A percentile compares a stretch with the other conserved stretches of the same genome.
These are phyloP conservation scores for Gnaphalium uliginosum DNA, from an alignment of 129 eudicot genomes.

Conservation along the genomic window DNA sequence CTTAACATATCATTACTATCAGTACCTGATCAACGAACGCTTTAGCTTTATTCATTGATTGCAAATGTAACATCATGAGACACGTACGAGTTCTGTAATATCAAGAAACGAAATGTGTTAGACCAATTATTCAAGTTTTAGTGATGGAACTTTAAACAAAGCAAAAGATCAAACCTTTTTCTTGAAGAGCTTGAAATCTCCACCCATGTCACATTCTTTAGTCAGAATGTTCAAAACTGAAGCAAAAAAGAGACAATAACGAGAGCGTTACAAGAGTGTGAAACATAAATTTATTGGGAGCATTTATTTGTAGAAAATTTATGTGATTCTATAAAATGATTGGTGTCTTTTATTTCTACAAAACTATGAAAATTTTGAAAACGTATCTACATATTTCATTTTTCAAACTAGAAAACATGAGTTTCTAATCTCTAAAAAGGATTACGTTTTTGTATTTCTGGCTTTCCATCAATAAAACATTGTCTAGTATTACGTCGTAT, in stretches of 20 bases:
- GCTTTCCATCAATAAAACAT: not conserved
- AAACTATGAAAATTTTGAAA: too few relatives aligned
- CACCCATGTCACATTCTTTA: conserved; percentile 17
- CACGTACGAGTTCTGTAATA: conserved; percentile 25
- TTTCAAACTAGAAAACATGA: not conserved
- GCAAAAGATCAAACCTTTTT: conserved; percentile 20
- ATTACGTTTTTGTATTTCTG: not conserved
- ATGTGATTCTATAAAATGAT: too few relatives aligned
- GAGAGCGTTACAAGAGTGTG: not conserved
- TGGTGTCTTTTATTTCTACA: too few relatives aligned
- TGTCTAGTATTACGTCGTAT: not conserved
- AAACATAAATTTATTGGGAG: not conserved
- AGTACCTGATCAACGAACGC: conserved; percentile 33
- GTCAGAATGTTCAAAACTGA: conserved; percentile 8
- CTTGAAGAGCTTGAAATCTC: conserved; percentile 12
- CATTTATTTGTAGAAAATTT: not conserved
- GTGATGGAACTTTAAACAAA: not conserved
- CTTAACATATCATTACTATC: conserved; percentile 20
- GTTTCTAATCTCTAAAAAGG: not conserved
- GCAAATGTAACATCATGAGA: conserved; percentile 21
- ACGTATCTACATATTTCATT: too few relatives aligned
- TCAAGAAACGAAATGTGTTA: conserved; percentile 6
- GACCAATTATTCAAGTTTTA: conserved; percentile 7
- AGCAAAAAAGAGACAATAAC: not conserved
- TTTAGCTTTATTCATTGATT: conserved; percentile 18